phyloP scores from a whole-genome alignment of 805 yeast genomes.

The Clavispora asparagi region DNA sequence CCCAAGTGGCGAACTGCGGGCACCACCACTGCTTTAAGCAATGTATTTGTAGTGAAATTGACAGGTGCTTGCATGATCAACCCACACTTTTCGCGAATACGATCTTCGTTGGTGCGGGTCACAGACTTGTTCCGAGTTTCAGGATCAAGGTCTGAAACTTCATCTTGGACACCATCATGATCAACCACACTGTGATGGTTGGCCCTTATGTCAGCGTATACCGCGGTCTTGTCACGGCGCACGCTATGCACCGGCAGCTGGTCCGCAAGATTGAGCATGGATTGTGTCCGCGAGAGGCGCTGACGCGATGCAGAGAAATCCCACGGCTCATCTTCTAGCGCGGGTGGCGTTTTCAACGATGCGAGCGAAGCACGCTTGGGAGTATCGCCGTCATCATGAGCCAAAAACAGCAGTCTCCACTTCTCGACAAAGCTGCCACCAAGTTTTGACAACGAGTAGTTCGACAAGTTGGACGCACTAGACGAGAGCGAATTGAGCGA shows the following conservation, averaged over 20 bases:
- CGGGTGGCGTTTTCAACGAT: slow-evolving; percentile 11
- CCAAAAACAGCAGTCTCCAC: slow-evolving; percentile 34
- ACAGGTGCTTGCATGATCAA: slow-evolving; percentile 17
- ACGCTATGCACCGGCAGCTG: not conserved
- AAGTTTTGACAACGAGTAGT: slow-evolving; percentile 34
- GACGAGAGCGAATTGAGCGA: slow-evolving; percentile 35
- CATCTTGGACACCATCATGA: no score
- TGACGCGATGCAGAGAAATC: not conserved
- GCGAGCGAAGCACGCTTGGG: slow-evolving; percentile 4
- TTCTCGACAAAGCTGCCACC: slow-evolving; percentile 42
- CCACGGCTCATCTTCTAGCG: not conserved
- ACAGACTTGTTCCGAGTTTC: not conserved
- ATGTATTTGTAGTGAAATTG: not conserved
- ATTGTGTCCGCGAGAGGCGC: slow-evolving; percentile 27
- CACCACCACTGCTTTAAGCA: not conserved
- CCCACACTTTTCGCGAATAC: slow-evolving; percentile 19
- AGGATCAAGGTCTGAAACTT: no score
- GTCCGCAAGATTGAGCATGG: slow-evolving; percentile 24
- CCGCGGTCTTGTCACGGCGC: not conserved
- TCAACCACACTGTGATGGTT: not conserved
- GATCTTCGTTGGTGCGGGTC: slow-evolving; percentile 12
- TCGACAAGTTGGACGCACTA: slow-evolving; percentile 30
- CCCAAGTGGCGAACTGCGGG: not conserved
- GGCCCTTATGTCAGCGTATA: not conserved
- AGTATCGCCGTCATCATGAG: slow-evolving; percentile 1